Conservation (phyloP, 768 basidiomycete species). For the Tulasnella sp. region DNA sequence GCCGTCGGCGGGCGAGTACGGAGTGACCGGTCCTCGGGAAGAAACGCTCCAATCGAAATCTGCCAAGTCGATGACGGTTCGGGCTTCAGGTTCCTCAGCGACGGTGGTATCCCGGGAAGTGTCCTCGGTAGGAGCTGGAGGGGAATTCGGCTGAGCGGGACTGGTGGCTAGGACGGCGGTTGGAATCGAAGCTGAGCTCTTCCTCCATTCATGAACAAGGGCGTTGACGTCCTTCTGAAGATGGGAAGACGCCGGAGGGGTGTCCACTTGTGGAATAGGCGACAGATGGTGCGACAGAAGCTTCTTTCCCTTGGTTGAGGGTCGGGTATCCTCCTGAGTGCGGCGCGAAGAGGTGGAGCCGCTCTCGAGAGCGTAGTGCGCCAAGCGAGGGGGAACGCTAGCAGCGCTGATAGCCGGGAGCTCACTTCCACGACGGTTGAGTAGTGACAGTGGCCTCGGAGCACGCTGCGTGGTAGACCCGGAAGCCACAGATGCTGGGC, state of each 20-base stretch:
- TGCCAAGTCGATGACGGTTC: slow-evolving; percentile 46
- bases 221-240: slow-evolving; percentile 45
- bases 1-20: slow-evolving; percentile 21
- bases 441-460: slow-evolving; percentile 59
- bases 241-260: slow-evolving; percentile 34
- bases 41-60: slow-evolving; percentile 66
- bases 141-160: slow-evolving; percentile 13
- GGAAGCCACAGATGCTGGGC: background rate
- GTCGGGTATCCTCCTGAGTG: background rate
- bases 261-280: slow-evolving; percentile 57
- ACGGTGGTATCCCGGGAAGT: background rate
- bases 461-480: slow-evolving; percentile 38
- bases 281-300: slow-evolving; percentile 37
- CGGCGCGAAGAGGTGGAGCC: background rate
- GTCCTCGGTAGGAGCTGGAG: slow-evolving; percentile 5
- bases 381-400: background rate
- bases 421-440: slow-evolving; percentile 43
- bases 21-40: slow-evolving; percentile 51
- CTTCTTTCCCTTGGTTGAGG: background rate
- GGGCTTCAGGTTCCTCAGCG: background rate
- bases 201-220: slow-evolving; percentile 61
- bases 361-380: background rate
- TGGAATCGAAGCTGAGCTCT: slow-evolving; percentile 40
- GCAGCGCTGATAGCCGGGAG: slow-evolving; percentile 3
- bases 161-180: slow-evolving; percentile 41